Percentiles rank a stretch among this genome's conserved stretches.
These are phyloP conservation scores for Adansonia digitata DNA, from an alignment of 345 rosid genomes.

Conservation along the genomic window DNA sequence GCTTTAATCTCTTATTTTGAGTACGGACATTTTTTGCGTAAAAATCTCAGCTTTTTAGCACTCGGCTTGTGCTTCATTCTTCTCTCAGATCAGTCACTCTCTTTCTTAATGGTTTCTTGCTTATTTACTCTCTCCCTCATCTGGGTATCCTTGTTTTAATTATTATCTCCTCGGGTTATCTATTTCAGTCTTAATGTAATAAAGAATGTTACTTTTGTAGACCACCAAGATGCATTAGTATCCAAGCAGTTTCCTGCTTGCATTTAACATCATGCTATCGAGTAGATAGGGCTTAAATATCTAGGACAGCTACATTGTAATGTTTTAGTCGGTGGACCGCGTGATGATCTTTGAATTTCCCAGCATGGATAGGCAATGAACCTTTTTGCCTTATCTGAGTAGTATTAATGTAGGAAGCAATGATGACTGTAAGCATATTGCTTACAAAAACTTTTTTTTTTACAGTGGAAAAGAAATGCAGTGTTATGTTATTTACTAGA, in stretches of 20 bases:
- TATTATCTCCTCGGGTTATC: background rate
- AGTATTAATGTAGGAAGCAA: too few species aligned
- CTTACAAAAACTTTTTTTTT: too few species aligned
- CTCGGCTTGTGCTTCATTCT: background rate
- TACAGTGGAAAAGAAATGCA: too few species aligned
- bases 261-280: background rate
- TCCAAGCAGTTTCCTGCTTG: background rate
- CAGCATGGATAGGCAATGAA: too few species aligned
- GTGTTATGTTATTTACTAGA: too few species aligned
- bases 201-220: background rate
- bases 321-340: slow-evolving; percentile 12
- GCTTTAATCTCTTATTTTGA: background rate
- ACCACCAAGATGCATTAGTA: background rate
- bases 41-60: background rate
- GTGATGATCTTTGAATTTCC: too few species aligned
- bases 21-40: background rate
- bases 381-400: too few species aligned
- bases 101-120: background rate
- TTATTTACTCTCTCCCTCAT: background rate
- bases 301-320: slow-evolving; percentile 21
- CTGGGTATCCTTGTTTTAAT: background rate
- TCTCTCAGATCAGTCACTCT: background rate
- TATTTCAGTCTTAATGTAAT: background rate
- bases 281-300: slow-evolving; percentile 16
- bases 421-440: too few species aligned